A percentile compares a stretch with the other conserved stretches of the same genome.
These are phyloP conservation scores for Tillandsia leiboldiana DNA, from an alignment of 176 grass and related monocot species.

Conservation along the genomic window DNA sequence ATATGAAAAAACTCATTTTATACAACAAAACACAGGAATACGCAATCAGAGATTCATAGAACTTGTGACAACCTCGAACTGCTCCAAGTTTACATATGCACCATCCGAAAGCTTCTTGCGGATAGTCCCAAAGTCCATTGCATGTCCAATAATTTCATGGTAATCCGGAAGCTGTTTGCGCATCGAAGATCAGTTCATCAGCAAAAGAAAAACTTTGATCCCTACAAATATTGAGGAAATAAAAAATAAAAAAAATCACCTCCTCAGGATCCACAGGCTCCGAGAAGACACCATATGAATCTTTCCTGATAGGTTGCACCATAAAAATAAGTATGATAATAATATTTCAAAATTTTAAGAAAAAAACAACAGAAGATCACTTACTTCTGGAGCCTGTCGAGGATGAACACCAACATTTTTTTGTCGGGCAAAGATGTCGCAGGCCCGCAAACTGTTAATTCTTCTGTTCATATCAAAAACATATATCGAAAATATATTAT, in stretches of 20 bases:
- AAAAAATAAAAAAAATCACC: slow-evolving; percentile 10
- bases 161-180: slow-evolving; percentile 68
- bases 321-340: neutral
- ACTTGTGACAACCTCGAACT: slow-evolving; percentile 45
- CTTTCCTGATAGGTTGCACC: slow-evolving; percentile 39
- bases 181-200: neutral
- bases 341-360: slow-evolving; percentile 2
- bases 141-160: slow-evolving; percentile 46
- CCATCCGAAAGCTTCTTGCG: slow-evolving; percentile 56
- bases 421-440: slow-evolving; percentile 52
- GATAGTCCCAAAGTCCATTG: slow-evolving; percentile 62
- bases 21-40: neutral
- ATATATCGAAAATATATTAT: too few species aligned
- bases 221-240: neutral
- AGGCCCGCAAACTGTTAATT: slow-evolving; percentile 35
- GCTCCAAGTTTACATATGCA: slow-evolving; percentile 37
- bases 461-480: slow-evolving; percentile 31
- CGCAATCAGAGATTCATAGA: slow-evolving; percentile 1
- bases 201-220: neutral
- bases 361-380: slow-evolving; percentile 28
- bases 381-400: slow-evolving; percentile 69
- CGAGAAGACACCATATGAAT: slow-evolving; percentile 56
- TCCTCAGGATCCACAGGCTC: slow-evolving; percentile 60
- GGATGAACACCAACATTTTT: slow-evolving; percentile 59
- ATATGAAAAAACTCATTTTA: neutral